Conservation (phyloP, 2,329 filamentous ascomycete species). For the Trichophyton mentagrophytes region DNA sequence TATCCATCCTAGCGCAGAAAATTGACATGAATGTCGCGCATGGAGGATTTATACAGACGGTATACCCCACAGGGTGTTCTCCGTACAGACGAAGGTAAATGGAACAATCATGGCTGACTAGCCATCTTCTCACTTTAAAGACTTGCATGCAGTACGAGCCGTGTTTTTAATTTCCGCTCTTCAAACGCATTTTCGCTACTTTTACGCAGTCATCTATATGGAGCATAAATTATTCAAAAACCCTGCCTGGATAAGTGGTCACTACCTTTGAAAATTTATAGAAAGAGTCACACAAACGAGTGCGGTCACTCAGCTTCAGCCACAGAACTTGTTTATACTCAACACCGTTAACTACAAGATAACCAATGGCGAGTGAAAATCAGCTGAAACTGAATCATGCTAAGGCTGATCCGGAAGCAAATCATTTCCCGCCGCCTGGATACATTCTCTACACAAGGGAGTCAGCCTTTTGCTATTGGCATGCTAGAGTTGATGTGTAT, state of each 20-base stretch:
- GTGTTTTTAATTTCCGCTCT: neutral
- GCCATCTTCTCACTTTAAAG: neutral
- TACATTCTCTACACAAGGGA: neutral
- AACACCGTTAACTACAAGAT: neutral
- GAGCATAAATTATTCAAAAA: neutral
- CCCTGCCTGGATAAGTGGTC: neutral
- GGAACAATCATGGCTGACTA: too few species aligned
- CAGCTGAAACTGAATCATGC: neutral
- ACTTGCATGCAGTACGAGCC: neutral
- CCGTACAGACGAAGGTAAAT: neutral
- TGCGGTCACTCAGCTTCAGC: neutral
- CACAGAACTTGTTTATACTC: neutral
- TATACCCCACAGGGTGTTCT: neutral
- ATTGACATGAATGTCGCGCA: neutral
- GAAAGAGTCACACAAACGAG: neutral
- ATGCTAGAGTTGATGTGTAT: neutral
- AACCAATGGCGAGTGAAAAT: neutral
- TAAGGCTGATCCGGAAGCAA: neutral
- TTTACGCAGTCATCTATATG: neutral
- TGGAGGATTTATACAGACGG: neutral
- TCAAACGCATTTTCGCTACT: neutral
- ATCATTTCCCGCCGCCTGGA: neutral
- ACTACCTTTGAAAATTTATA: neutral
- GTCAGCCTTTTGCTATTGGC: neutral
- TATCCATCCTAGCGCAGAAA: neutral